Evolutionary conservation across 805 yeast genomes (phyloP), one percentile per base, ranked within the genome.

Genomic region (Lipomyces oligophaga): DNA sequence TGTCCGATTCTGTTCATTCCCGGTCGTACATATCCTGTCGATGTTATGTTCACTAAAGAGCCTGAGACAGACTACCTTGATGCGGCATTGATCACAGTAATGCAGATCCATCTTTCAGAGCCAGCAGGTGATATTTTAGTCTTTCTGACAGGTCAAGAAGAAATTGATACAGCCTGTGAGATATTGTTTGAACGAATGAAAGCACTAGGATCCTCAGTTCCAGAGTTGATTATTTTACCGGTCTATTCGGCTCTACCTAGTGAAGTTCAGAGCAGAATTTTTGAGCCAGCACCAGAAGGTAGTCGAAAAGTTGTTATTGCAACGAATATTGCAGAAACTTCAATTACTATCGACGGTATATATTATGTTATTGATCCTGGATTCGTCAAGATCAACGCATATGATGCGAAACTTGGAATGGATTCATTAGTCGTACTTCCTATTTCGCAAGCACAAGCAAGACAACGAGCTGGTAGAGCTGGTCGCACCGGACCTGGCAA

Each of bases 401-500:
- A 78, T 67, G 88, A 89, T 60, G 87, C 97, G 1, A 67, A 83
- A 19, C 80, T 87, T 5, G 89, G 97, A 13, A 89, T 90, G 80
- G 95, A 88, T 49, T 81, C 89, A 27, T 72, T 93, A 49, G 78
- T 83, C 38, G 88, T 93, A 4, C 78, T 82, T 13, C 94, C 96
- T 0, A 87, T 95, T 54, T 89, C 97, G 0, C 81, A 81, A 60
- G 98, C 98, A 0, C 88, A 95, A 34, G 97, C 96, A 0, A 89
- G 87, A 60, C 98, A 93, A 67, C 74, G 98, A 60, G 89, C 96
- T 1, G 98, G 98, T 63, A 79, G 98, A 71, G 98, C 97, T 4
- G 98, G 98, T 34, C 81, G 98, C 71, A 88, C 95, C 5, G 89
- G 95, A 1, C 96, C 97, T 0, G 98, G 98, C 15, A 85, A 86